Evolutionary conservation across 2,329 filamentous ascomycete species (phyloP), one percentile per base, ranked within the genome.

Genomic region (Colletotrichum sp.): DNA sequence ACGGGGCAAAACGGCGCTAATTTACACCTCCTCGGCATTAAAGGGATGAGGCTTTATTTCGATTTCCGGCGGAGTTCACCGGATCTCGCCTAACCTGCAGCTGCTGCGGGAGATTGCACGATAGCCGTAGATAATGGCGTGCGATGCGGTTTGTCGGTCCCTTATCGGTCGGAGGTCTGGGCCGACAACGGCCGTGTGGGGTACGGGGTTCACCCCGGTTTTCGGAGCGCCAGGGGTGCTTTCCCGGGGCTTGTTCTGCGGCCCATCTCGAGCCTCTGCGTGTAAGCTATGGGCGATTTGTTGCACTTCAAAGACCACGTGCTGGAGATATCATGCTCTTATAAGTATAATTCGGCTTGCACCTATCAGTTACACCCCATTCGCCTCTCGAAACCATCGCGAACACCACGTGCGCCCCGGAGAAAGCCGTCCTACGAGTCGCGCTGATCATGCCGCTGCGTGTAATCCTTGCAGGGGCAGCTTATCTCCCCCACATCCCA

Each of bases 401-500:
- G 16, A 39, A 13, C 32, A 64, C 28, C 60, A 36, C 34, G 21
- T 21, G 18, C 60, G 34, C 36, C 9, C 6, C 32, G 61, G 34
- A 39, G 61, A 64, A 3, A 8, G n/a, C 32, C 32, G 18, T 21
- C 61, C 32, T 32, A 39, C 32, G 61, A 43, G 21, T 39, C 61
- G 61, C 61, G 61, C 61, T 39, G 61, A 59, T 68, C 48, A 32
- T 26, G 24, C 24, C 57, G 36, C 36, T 39, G 36, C 7, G 30
- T 52, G 24, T 18, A 10, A 73, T 28, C 73, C 73, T 43, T 75
- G 73, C 57, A 67, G 4, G 43, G 43, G 43, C 43, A 12, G 39
- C 73, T 75, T 75, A 75, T 75, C 73, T 68, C 69, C 73, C 73
- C 73, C 73, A 68, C 73, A 72, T 61, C 66, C 34, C 66, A 36